Conservation (phyloP, 768 basidiomycete species). For the Mycena sanguinolenta region DNA sequence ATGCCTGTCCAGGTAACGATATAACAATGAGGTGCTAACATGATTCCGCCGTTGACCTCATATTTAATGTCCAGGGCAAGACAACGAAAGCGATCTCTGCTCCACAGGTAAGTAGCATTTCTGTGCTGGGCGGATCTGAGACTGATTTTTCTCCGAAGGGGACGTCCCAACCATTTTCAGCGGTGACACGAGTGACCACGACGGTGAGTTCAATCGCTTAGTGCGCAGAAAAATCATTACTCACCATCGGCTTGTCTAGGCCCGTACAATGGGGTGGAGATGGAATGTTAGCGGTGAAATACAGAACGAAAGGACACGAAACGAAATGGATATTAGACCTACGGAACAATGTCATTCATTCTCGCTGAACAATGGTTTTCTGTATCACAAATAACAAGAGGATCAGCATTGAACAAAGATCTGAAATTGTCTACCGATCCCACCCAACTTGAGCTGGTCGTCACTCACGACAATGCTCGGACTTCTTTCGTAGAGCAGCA, state of each 20-base stretch:
- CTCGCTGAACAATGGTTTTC: no score
- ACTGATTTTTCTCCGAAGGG: constrained; percentile 36
- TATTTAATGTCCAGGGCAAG: constrained; percentile 59
- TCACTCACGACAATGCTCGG: no score
- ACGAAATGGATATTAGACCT: no score
- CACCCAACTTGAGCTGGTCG: no score
- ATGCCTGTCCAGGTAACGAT: constrained; percentile 62
- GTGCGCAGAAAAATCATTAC: background rate
- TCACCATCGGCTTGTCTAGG: constrained; percentile 16
- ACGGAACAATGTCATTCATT: no score
- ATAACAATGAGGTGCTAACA: background rate
- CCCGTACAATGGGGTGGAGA: constrained; percentile 52
- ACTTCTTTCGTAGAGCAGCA: no score
- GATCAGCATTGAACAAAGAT: no score
- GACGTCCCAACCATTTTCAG: constrained; percentile 65
- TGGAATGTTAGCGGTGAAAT: constrained; percentile 36
- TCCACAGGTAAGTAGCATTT: constrained; percentile 46
- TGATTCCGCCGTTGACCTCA: constrained; percentile 7
- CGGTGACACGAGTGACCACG: constrained; percentile 59
- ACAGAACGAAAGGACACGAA: no score
- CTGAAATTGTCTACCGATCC: no score
- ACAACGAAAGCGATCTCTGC: constrained; percentile 68
- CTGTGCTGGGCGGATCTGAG: background rate
- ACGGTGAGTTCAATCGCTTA: constrained; percentile 46
- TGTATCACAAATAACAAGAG: no score